Evolutionary conservation across 306 rosid genomes (phyloP), one percentile per base, ranked within the genome.

Genomic region (Lithocarpus polystachyus): DNA sequence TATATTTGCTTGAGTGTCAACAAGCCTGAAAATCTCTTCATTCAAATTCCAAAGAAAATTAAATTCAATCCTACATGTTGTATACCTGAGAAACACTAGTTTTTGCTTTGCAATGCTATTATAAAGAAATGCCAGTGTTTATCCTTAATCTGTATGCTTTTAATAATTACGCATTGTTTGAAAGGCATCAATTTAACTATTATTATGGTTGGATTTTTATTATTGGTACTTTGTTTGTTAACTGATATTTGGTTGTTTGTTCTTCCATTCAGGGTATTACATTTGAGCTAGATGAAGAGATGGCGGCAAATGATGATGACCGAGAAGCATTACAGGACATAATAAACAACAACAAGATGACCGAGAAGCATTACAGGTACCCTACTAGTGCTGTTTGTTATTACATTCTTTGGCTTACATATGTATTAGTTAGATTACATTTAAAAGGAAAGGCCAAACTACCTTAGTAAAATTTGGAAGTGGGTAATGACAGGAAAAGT

Each of bases 261-360:
- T 75, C 37, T 56, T 61, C 54, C 74, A 19, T 82, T 29, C 79
- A 93, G 99, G 98, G 99, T 59, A 81, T 87, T 72, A 74, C 86
- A 78, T 88, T 89, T 87, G 90, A 84, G 89, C 92, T 96, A 68
- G 97, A 90, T 24, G 98, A 96, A 52, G 94, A 90, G 78, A 75
- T 87, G 86, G 89, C 65, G 56, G 78, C 84, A 7, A 93, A 91
- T 57, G 99, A 96, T 4, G 94, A 87, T 28, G 99, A 93, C 33
- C 79, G 97, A 71, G 88, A 87, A 60, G 67, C 40, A 48, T 56
- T 88, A 84, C 98, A 96, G 81, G 99, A 96, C 2, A 89, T 96
- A 53, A 86, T 96, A 78, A 96, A 96, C 80, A 96, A 93, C 68
- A 51, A 87, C 26, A 96, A 89, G 78, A 29, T 29, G 33, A 29